Percentiles rank a stretch among this genome's conserved stretches.
Evolutionary conservation across 2,329 filamentous ascomycete species (phyloP).

Genomic region (Dactylonectria estremocensis): DNA sequence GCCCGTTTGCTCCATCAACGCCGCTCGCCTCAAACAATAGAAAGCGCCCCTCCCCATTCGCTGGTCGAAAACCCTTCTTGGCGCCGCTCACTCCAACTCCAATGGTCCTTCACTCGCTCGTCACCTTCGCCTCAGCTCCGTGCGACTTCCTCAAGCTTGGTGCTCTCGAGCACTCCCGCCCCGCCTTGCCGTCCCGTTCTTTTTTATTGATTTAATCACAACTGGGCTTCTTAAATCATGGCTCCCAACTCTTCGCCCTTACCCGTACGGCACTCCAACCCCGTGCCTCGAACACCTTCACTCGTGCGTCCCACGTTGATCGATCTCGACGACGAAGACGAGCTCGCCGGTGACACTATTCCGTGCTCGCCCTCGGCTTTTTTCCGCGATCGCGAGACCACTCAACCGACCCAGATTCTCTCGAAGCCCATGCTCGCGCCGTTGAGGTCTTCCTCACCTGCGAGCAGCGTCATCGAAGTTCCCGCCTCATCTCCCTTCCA

Average conservation of each 20-base stretch:
- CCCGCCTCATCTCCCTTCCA: constrained; percentile 88
- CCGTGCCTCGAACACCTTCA: constrained; percentile 48
- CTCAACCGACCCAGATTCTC: constrained; percentile 65
- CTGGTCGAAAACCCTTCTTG: constrained; percentile 19
- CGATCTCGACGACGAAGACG: constrained; percentile 64
- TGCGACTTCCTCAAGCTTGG: constrained; percentile 27
- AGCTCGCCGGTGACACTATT: constrained; percentile 62
- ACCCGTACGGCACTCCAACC: constrained; percentile 50
- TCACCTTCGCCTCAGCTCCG: constrained; percentile 36
- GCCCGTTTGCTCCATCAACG: constrained; percentile 20
- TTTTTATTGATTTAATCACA: constrained; percentile 25
- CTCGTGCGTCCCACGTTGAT: constrained; percentile 42
- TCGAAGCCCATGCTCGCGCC: constrained; percentile 55
- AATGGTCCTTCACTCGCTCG: constrained; percentile 11
- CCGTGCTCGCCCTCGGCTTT: constrained; percentile 60
- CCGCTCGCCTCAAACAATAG: constrained; percentile 21
- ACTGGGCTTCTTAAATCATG: constrained; percentile 42
- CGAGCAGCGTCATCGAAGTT: constrained; percentile 77
- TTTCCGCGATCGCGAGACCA: constrained; percentile 51
- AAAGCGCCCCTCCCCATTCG: constrained; percentile 4
- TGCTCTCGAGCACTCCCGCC: constrained; percentile 29
- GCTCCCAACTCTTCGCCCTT: constrained; percentile 51
- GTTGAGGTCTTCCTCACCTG: constrained; percentile 59
- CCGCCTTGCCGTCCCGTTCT: constrained; percentile 27
- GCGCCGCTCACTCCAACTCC: not conserved